Evolutionary conservation across 805 yeast species (phyloP).

Genomic region (Brettanomyces naardenensis): DNA sequence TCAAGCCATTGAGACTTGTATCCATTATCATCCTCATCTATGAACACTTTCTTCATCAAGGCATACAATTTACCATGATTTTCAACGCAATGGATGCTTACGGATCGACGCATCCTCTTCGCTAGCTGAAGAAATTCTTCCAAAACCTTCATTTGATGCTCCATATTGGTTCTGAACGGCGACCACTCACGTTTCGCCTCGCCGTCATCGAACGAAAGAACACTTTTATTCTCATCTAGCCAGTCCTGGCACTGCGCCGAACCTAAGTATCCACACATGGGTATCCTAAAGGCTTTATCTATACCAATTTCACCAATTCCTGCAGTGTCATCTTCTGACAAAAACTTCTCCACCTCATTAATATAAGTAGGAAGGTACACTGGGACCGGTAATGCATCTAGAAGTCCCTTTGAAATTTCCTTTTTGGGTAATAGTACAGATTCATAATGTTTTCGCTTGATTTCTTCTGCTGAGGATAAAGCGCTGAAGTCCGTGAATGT

Average conservation of each 20-base stretch:
- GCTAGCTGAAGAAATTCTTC: conserved; percentile 49
- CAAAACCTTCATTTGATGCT: conserved; percentile 59
- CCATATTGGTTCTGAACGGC: conserved; percentile 43
- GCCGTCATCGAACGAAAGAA: background rate
- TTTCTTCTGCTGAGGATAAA: conserved; percentile 7
- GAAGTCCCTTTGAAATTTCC: conserved; percentile 18
- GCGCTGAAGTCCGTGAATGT: conserved; percentile 19
- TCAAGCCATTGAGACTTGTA: conserved; percentile 36
- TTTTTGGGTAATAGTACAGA: conserved; percentile 37
- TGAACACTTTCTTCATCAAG: conserved; percentile 36
- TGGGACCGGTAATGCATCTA: conserved; percentile 52
- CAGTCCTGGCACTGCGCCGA: background rate
- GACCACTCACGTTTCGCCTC: background rate
- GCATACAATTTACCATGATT: conserved; percentile 45
- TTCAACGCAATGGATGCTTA: conserved; percentile 82
- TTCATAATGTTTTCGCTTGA: conserved; percentile 49
- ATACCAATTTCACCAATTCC: conserved; percentile 90
- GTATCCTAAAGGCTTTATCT: conserved; percentile 69
- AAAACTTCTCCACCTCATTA: conserved; percentile 22
- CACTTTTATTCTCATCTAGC: background rate
- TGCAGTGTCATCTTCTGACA: conserved; percentile 15
- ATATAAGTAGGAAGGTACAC: conserved; percentile 31
- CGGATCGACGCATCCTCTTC: conserved; percentile 33
- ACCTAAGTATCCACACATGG: conserved; percentile 49
- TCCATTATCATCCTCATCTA: conserved; percentile 2